phyloP scores from a whole-genome alignment of 1,139 yeast genomes.

The Magnusiomyces tetraspermus region DNA sequence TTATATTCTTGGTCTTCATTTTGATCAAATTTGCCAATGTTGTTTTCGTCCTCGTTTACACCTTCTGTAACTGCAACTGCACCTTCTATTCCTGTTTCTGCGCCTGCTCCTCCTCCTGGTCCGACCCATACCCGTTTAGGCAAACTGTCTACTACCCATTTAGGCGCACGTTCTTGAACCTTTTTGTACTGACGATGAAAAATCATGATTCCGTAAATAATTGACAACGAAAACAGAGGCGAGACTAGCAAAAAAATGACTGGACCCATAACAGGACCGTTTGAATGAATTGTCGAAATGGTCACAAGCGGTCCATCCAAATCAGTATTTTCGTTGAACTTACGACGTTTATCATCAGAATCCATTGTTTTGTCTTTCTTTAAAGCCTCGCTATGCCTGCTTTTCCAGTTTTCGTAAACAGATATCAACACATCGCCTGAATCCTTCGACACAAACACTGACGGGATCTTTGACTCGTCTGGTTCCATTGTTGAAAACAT shows the following conservation, averaged over 20 bases:
- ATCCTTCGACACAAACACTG: constrained; percentile 32
- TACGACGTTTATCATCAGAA: not conserved
- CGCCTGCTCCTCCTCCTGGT: too few species aligned
- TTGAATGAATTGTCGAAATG: constrained; percentile 27
- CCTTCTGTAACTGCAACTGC: not conserved
- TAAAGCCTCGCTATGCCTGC: not conserved
- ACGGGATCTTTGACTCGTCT: constrained; percentile 30
- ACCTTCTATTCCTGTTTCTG: not conserved
- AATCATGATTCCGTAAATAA: constrained; percentile 32
- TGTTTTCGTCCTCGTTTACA: not conserved
- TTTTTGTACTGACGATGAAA: constrained; percentile 32
- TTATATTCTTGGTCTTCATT: not conserved
- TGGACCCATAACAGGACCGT: constrained; percentile 31
- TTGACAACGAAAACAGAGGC: constrained; percentile 35
- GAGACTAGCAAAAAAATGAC: constrained; percentile 34
- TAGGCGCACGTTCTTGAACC: constrained; percentile 33
- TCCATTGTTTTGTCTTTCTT: too few species aligned
- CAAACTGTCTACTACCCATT: constrained; percentile 30
- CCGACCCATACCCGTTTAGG: constrained; percentile 32
- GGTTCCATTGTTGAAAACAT: constrained; percentile 30
- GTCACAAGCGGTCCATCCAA: constrained; percentile 18
- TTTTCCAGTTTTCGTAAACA: constrained; percentile 14
- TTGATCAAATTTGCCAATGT: too few species aligned
- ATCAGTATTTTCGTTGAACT: not conserved
- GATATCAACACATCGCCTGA: constrained; percentile 27